Evolutionary conservation across 495 filamentous ascomycete genomes (phyloP), one percentile per base, ranked within the genome.

Genomic region (Penicillium tannophilum): DNA sequence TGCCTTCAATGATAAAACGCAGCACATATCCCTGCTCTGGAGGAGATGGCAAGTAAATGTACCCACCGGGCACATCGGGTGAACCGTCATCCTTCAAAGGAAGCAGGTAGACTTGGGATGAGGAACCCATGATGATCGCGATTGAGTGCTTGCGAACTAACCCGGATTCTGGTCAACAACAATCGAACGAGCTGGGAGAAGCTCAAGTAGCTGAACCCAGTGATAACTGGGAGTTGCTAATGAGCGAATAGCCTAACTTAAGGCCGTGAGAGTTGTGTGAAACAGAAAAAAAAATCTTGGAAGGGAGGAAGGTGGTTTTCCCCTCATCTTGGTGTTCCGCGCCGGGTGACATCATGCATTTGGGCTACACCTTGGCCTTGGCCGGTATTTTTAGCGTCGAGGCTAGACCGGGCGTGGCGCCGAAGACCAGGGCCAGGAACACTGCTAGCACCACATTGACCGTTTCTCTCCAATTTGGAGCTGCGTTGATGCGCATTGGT

Each of bases 1-100:
- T 92, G 51, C 95, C 95, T 72, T 97, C 92, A 66, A 99, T 95
- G 43, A 90, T 85, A 72, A 99, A 97, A 26, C 95, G 87, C 44
- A 99, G 80, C 47, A 83, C 81, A 65, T 98, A 89, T 17, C 89
- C 82, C 12, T 85, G 85, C 50, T 82, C 74, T 2, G 82, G 79
- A 46, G 88, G 90, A 26, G 95, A 86, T 1, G 91, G 88, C 3
- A 99, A 79, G 72, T 96, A 96, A 61, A 97, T 91, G 76, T 96
- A 97, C 46, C 87, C 89, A 58, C 91, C 92, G 3, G 89, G 79
- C 39, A 99, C 86, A 76, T 94, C 90, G 39, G 95, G 95, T 60
- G 92, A 88, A 64, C 95, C 95, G 75, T 90, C 82, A 72, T 99
- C 94, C 67, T 88, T 93, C 71, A 99, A 83, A 51, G 90, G 90